Evolutionary conservation across 768 basidiomycete genomes (phyloP), one percentile per base, ranked within the genome.

Genomic region (Neoboletus magnificus): DNA sequence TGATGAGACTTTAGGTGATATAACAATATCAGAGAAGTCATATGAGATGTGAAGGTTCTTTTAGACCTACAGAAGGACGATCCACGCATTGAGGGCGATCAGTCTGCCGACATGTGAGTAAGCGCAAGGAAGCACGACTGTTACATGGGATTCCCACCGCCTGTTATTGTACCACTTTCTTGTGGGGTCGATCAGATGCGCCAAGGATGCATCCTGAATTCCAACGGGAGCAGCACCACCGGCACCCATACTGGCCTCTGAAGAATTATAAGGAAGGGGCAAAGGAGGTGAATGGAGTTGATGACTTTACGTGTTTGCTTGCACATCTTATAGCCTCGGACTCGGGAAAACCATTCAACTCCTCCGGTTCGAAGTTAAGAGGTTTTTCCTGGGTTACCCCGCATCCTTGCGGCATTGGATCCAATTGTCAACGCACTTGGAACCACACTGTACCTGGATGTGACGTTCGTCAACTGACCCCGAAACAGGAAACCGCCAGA

Each of bases 101-200:
- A 87, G 65, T 54, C 86, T 86, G 52, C 37, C 20, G 36, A 30
- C 33, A 32, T 46, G 43, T 45, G 16, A 29, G 30, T 57, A 50
- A 47, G 54, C 18, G 15, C 12, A 29, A 27, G 6, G 23, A 23
- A 29, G 10, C 27, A 41, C 1, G 27, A 45, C 27, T 4, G 15
- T 11, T 23, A 18, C 5, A 15, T 7, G 6, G 18, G 36, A 54
- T 15, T 56, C 76, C n/a, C 62, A 84, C 85, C 87, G 77, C 70
- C 69, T 80, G 77, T 90, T 89, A 73, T 85, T 89, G 72, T 86
- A 87, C 88, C 88, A 90, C 66, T 76, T 87, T 67, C 83, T 76
- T 55, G 68, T 80, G 13, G 85, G 85, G 71, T 89, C 82, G 54
- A 87, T 59, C 54, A 87, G 76, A 60, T 83, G 83, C 9, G 67